Conservation (phyloP, 495 filamentous ascomycete genomes). For the Penicillium ochrochloron region DNA sequence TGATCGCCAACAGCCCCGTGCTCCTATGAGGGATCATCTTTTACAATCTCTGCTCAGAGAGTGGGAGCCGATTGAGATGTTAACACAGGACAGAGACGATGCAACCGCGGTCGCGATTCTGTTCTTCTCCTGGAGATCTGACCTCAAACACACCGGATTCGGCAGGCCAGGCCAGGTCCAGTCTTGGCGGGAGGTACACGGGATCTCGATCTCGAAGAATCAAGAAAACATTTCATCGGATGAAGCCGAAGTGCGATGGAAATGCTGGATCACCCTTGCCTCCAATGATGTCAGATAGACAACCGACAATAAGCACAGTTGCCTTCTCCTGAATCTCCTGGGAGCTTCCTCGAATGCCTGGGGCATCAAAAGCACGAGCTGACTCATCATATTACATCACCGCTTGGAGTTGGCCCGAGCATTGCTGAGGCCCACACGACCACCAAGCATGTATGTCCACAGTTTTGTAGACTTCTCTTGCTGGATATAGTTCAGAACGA, state of each 20-base stretch:
- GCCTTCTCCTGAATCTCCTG: slow-evolving; percentile 14
- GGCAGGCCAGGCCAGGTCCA: slow-evolving; percentile 14
- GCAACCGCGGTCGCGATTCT: slow-evolving; percentile 16
- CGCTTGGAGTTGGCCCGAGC: not conserved
- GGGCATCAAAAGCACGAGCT: slow-evolving; percentile 11
- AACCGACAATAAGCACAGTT: slow-evolving; percentile 5
- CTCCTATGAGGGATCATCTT: slow-evolving; percentile 51
- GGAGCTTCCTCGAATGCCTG: slow-evolving; percentile 10
- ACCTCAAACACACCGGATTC: slow-evolving; percentile 25
- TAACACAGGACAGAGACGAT: not conserved
- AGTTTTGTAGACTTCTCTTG: not conserved
- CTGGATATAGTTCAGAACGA: not conserved
- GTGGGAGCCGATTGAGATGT: slow-evolving; percentile 9
- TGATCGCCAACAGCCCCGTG: slow-evolving; percentile 46
- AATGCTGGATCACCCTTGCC: slow-evolving; percentile 1
- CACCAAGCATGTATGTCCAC: too few species aligned
- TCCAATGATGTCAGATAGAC: slow-evolving; percentile 22
- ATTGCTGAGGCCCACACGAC: too few species aligned
- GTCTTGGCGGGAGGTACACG: slow-evolving; percentile 12
- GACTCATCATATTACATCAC: slow-evolving; percentile 16
- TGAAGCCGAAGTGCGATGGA: not conserved
- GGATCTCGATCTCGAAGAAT: not conserved
- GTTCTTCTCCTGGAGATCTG: slow-evolving; percentile 21
- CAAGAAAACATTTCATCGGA: slow-evolving; percentile 18
- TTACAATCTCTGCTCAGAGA: slow-evolving; percentile 12